Base-by-base conservation (phyloP, 2,329 filamentous ascomycete genomes). In the Paramyrothecium roridum region DNA sequence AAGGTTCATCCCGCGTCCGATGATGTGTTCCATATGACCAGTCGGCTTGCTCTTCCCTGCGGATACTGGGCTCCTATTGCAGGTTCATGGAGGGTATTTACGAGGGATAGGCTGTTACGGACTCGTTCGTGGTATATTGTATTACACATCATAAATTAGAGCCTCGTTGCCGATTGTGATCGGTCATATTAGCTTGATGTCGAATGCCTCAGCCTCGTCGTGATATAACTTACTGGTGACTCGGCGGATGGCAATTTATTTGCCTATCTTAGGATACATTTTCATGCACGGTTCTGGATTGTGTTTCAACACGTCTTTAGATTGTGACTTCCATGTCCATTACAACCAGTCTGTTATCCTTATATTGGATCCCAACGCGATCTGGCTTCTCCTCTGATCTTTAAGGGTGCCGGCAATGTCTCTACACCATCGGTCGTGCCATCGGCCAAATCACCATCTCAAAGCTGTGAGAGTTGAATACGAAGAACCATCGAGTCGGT, bases 341-440 rank as follows among this genome's bases (percentile, higher is more conserved):
- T 10, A 10, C 26, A 10, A 30, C 10, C 26, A 10, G 26, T 30
- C 26, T 10, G 6, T 10, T 10, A 30, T 30, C 26, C 26, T 30
- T 6, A 30, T 30, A 4, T 30, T 30, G 26, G 26, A 30, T 30
- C 26, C 26, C 10, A 10, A 4, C 6, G 26, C 10, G 4, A 10
- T 30, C 26, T 30, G 4, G 26, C 26, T 6, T 4, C 26, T 10
- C 26, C 26, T 30, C 49, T 20, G 49, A 51, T 33, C 30, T 51
- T 19, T 16, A 51, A 30, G 30, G 20, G 19, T 51, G 40, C 8
- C 21, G 50, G 3, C 59, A 62, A 37, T 50, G 50, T 10, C 63
- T 67, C n/a, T 57, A 62, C 2, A 57, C 46, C 1, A 61, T 66
- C 7, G 68, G 71, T 52, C 63, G 67, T 37, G 68, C 65, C 1